These are phyloP conservation scores for Zoysia japonica DNA, from an alignment of 176 grass and related monocot species.

Conservation along the genomic window DNA sequence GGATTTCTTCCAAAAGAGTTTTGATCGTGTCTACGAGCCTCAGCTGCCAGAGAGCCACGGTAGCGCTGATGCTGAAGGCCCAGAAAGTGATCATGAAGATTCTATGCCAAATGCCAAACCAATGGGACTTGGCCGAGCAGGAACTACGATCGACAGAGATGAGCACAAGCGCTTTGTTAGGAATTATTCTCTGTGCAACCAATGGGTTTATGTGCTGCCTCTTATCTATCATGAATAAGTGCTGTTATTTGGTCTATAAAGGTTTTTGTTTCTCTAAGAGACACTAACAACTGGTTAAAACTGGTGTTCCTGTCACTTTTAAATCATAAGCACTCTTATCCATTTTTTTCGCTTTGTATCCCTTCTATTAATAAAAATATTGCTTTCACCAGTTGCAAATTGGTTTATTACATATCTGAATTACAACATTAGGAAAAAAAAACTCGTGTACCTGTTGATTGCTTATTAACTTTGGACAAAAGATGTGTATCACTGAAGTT, in stretches of 20 bases:
- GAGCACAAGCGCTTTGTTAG: slow-evolving; percentile 94
- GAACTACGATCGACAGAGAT: slow-evolving; percentile 59
- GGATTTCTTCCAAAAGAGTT: slow-evolving; percentile 90
- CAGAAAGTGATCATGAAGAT: slow-evolving; percentile 59
- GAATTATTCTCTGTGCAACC: slow-evolving; percentile 49
- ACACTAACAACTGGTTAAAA: not conserved
- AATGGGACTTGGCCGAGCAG: slow-evolving; percentile 66
- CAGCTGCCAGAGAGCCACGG: slow-evolving; percentile 43
- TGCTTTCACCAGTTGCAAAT: not conserved
- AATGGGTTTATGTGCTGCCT: not conserved
- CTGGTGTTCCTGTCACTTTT: not conserved
- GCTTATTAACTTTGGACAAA: not conserved
- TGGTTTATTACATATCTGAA: not conserved
- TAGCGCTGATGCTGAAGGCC: slow-evolving; percentile 28
- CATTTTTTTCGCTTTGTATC: too few relatives aligned
- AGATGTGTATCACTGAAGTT: not conserved
- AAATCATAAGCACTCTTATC: not conserved
- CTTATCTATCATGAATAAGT: not conserved
- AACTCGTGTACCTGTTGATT: not conserved
- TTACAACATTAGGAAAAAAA: not conserved
- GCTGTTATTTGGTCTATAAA: not conserved
- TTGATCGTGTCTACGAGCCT: slow-evolving; percentile 48
- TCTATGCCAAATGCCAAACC: slow-evolving; percentile 45
- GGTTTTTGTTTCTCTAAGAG: not conserved
- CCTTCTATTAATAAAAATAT: too few relatives aligned